Base-by-base conservation (phyloP, 345 rosid species). In the Odontarrhena argentea region DNA sequence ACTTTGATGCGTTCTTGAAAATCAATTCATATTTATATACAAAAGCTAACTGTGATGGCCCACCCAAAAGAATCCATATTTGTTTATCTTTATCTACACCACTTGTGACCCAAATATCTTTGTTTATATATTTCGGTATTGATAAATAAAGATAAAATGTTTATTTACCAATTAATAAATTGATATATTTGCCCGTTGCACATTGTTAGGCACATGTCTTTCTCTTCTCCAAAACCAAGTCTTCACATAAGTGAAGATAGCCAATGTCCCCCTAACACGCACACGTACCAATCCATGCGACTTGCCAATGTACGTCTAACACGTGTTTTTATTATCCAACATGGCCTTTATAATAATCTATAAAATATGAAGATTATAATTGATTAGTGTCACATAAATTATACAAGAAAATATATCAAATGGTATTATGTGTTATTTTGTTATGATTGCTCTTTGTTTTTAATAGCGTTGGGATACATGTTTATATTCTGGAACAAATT, bases 201-300 rank as follows among this genome's bases (percentile, higher is more conserved):
- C 36, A 15, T 50, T 47, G 69, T 38, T 63, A 2, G 28, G 63
- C 76, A 55, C 65, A 41, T 71, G 70, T 71, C 59, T 28, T 56
- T 54, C 51, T 71, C 63, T 0, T 6, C 26, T 55, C 12, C 35
- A 18, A 56, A 49, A 57, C 58, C 63, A 55, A 48, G 57, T 63
- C 50, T 53, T 61, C 55, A 8, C 52, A 12, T 10, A 22, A 45
- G 51, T 63, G 46, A 55, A 63, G 57, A 46, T 49, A 64, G 46
- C 63, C 76, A 71, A 71, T 64, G 54, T n/a, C 63, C 59, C 59
- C 60, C 24, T 71, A 56, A 18, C 65, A 71, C 70, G 45, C 60
- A 48, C 59, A 64, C 58, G 51, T 40, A 41, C 56, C 43, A 35
- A 44, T 59, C 46, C n/a, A 35, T 35, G 40, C 6, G 55, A 61